Conservation (phyloP, 169 alveolate species). For the Cryptosporidium canis region DNA sequence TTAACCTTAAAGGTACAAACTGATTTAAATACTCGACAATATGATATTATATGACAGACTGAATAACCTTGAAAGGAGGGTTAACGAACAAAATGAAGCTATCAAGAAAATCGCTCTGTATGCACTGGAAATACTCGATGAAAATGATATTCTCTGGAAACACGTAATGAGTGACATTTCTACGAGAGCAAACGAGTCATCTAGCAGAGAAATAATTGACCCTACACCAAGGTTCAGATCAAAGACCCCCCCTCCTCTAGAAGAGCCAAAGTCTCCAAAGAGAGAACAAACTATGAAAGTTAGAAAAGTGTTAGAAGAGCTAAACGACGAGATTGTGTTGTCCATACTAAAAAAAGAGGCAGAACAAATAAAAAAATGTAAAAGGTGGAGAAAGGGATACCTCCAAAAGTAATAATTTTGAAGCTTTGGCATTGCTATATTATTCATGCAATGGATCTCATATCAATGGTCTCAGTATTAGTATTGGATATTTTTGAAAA, state of each 20-base stretch:
- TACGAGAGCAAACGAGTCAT: too few species aligned
- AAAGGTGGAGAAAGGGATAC: neutral
- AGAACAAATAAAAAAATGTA: neutral
- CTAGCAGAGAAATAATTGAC: neutral
- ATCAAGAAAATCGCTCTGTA: slow-evolving; percentile 25
- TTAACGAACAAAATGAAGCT: slow-evolving; percentile 64
- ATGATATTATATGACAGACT: slow-evolving; percentile 19
- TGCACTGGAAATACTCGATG: slow-evolving; percentile 40
- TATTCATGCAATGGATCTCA: neutral
- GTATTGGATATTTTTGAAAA: neutral
- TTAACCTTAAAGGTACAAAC: neutral
- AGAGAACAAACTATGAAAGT: neutral
- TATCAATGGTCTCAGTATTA: neutral
- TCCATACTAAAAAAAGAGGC: neutral
- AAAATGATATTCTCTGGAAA: slow-evolving; percentile 61
- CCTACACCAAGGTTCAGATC: slow-evolving; percentile 47
- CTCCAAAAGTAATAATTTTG: neutral
- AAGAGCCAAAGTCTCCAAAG: slow-evolving; percentile 13
- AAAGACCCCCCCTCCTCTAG: slow-evolving; percentile 51
- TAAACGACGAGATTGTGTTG: neutral
- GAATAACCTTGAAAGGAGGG: slow-evolving; percentile 5
- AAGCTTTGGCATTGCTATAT: neutral
- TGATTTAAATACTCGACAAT: neutral
- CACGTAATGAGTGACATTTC: slow-evolving; percentile 8
- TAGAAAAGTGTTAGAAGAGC: neutral